Conservation (phyloP, 2,329 filamentous ascomycete genomes). For the Biscogniauxia sp. region DNA sequence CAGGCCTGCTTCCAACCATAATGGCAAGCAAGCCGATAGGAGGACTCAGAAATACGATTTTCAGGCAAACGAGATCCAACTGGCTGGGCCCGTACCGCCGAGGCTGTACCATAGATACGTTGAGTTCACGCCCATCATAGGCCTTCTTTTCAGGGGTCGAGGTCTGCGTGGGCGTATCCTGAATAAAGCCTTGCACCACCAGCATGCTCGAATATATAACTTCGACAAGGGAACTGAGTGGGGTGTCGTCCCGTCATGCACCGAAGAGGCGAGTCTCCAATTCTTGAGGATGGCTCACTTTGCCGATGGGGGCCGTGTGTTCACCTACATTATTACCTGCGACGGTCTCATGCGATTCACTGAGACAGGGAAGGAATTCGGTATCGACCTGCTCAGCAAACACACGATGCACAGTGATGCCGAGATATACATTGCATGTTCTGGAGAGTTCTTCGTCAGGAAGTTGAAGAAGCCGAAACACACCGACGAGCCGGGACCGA, state of each 20-base stretch:
- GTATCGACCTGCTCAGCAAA: conserved; percentile 88
- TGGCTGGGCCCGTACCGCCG: conserved; percentile 76
- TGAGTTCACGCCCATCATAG: conserved; percentile 87
- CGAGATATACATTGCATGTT: conserved; percentile 84
- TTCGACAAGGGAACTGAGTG: conserved; percentile 75
- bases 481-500: conserved; percentile 41
- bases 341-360: conserved; percentile 88
- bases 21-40: conserved; percentile 38
- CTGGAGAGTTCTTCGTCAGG: conserved; percentile 89
- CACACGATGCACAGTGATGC: conserved; percentile 98
- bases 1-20: conserved; percentile 9
- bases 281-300: conserved; percentile 86
- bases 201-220: conserved; percentile 86
- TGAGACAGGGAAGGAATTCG: conserved; percentile 93
- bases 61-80: conserved; percentile 87
- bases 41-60: conserved; percentile 80
- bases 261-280: conserved; percentile 68
- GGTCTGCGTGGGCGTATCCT: conserved; percentile 78
- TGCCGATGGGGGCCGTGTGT: conserved; percentile 80
- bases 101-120: conserved; percentile 88
- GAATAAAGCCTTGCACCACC: conserved; percentile 83
- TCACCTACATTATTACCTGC: conserved; percentile 87
- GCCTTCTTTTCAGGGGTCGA: conserved; percentile 77
- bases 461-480: conserved; percentile 54
- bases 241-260: conserved; percentile 65